Base-by-base conservation (phyloP, 2,329 filamentous ascomycete genomes). In the Colletotrichum brevisporum region DNA sequence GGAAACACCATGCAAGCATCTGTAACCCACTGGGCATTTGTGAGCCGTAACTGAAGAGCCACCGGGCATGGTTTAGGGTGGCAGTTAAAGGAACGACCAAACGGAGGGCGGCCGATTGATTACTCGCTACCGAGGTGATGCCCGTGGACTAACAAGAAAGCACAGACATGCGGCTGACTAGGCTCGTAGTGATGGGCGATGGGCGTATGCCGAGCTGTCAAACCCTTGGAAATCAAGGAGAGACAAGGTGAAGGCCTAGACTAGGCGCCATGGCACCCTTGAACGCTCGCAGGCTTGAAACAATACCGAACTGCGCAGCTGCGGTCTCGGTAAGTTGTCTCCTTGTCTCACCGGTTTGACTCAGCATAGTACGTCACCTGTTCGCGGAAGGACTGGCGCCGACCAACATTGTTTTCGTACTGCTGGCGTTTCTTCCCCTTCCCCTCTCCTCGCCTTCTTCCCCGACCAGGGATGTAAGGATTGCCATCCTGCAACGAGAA, bases 1-100 rank as follows among this genome's bases (percentile, higher is more conserved):
- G 16, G 55, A 45, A 54, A 27, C 9, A n/a, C 66, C 45, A 62
- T 60, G 66, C 66, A 66, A 69, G 50, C 61, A 60, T 66, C 62
- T 55, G 61, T 43, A 54, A 27, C 24, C 43, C 52, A 39, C 27
- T 45, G 50, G 43, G 55, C 56, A 36, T 59, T 41, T 66, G 51
- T 16, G 45, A 41, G 55, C 50, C 45, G 45, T 55, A 24, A 47
- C n/a, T 41, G 41, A 24, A 31, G 18, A 48, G 41, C 39, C 16
- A 27, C 63, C 67, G 67, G 62, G 60, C 55, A 27, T 24, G 62
- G 26, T 21, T 24, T 69, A 61, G 26, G 26, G 24, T 31, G 47
- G 52, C 62, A 66, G 51, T 52, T 51, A 24, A 24, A 24, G 21
- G 27, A 45, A 56, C 24, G 12, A 39, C 47, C 62, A 61, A 60